phyloP scores from a whole-genome alignment of 441 rosid species.

The Populus trichocarpa region DNA sequence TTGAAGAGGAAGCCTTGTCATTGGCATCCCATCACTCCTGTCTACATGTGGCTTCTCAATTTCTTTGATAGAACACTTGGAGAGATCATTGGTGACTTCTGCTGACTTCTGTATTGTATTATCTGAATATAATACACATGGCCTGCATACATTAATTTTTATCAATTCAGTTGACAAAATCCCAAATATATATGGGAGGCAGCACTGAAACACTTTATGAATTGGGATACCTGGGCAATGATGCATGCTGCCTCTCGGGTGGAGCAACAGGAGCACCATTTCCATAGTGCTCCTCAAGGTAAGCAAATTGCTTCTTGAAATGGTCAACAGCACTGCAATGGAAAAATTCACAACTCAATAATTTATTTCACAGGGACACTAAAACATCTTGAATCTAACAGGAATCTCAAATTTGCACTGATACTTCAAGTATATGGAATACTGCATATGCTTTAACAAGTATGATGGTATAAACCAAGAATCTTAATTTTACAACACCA shows the following conservation, averaged over 20 bases:
- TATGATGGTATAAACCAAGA: neutral
- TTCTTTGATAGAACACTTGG: conserved; percentile 80
- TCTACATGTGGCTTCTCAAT: conserved; percentile 57
- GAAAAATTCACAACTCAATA: neutral
- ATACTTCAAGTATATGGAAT: neutral
- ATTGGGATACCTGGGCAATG: conserved; percentile 70
- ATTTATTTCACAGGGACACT: neutral
- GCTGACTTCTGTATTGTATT: conserved; percentile 49
- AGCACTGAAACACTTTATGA: neutral
- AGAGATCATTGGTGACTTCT: conserved; percentile 67
- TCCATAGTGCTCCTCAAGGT: conserved; percentile 89
- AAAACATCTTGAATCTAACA: neutral
- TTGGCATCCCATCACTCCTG: conserved; percentile 57
- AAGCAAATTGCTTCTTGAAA: conserved; percentile 97
- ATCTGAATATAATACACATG: conserved; percentile 82
- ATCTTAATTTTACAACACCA: neutral
- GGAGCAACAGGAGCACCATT: conserved; percentile 76
- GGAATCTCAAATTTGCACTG: neutral
- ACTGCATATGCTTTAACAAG: neutral
- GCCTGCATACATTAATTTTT: conserved; percentile 41
- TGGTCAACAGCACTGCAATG: conserved; percentile 89
- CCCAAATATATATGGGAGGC: neutral
- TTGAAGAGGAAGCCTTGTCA: conserved; percentile 79
- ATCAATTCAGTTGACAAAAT: conserved; percentile 11
- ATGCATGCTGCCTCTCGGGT: conserved; percentile 90